Percentiles rank a stretch among this genome's conserved stretches.
These are phyloP conservation scores for Lagenaria siceraria DNA, from an alignment of 306 rosid genomes.

Conservation along the genomic window DNA sequence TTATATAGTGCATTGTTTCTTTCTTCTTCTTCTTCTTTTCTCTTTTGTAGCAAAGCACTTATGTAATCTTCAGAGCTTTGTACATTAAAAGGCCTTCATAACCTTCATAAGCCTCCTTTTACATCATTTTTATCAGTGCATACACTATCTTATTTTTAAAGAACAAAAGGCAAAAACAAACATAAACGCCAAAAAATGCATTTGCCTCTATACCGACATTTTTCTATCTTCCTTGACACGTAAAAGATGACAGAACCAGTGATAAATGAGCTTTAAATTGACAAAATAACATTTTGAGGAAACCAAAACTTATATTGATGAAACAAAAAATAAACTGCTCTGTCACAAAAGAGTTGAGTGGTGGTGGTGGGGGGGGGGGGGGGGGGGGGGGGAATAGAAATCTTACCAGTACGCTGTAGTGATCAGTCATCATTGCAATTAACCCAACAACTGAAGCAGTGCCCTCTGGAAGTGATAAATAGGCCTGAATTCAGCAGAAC, in stretches of 20 bases:
- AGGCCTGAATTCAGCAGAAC: slow-evolving; percentile 52
- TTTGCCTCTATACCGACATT: not conserved
- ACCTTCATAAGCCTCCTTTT: not conserved
- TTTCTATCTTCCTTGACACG: not conserved
- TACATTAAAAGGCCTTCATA: not conserved
- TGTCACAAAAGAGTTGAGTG: not conserved
- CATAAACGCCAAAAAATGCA: not conserved
- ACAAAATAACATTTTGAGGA: not conserved
- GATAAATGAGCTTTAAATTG: not conserved
- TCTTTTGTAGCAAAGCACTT: not conserved
- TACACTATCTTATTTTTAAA: not conserved
- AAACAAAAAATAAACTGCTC: slow-evolving; percentile 1
- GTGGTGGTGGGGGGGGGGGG: not conserved
- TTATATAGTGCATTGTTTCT: not conserved
- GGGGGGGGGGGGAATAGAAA: not conserved
- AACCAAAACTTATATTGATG: not conserved
- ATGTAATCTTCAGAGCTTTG: not conserved
- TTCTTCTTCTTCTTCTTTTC: not conserved
- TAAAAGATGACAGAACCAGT: not conserved
- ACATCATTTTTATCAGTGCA: not conserved
- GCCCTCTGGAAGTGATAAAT: slow-evolving; percentile 97
- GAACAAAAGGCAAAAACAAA: not conserved
- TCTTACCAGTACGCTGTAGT: slow-evolving; percentile 73
- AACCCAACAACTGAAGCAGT: slow-evolving; percentile 93
- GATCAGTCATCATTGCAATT: slow-evolving; percentile 91